Base-by-base conservation (phyloP, 768 basidiomycete genomes). In the Mycena metata region DNA sequence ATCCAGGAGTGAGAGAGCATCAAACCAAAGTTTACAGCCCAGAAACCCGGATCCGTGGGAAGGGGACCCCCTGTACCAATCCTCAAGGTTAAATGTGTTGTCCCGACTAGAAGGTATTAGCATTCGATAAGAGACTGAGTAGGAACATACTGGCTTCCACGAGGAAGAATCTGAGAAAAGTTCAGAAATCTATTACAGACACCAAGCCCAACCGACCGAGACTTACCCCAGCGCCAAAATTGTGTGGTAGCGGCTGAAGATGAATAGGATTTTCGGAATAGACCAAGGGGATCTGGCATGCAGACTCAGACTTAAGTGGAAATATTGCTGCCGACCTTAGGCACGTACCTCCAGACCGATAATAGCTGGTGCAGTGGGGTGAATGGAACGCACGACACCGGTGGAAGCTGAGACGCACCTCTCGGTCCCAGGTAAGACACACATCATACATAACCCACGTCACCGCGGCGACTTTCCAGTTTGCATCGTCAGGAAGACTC, bases 211-310 rank as follows among this genome's bases (percentile, higher is more conserved):
- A 49, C 46, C 39, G 55, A 42, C 35, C 45, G 58, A 35, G 58
- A 49, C 58, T 60, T 46, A 60, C 58, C 58, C 58, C 30, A 60
- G 46, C 8, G 58, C 61, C n/a, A 62, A 43, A 42, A 62, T 54
- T 30, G 61, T 62, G 61, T 62, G 61, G 41, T 62, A 62, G 47
- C 61, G 61, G 26, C 50, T 62, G 42, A 62, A 62, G 23, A 62
- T 39, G 50, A 42, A 62, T 24, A 62, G 50, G 49, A 43, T 35
- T 62, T 62, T 62, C 12, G 61, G 52, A 21, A 62, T 19, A 1
- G 49, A 41, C 61, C 61, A 62, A 23, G 61, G 26, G 9, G 61
- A 39, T 47, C 61, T 42, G 43, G 39, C 35, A 43, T 43, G 26
- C 17, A 58, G 43, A 45, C 41, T 58, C 42, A 58, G 58, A 46